Conservation (phyloP, 768 basidiomycete species). For the Calocybe indica region DNA sequence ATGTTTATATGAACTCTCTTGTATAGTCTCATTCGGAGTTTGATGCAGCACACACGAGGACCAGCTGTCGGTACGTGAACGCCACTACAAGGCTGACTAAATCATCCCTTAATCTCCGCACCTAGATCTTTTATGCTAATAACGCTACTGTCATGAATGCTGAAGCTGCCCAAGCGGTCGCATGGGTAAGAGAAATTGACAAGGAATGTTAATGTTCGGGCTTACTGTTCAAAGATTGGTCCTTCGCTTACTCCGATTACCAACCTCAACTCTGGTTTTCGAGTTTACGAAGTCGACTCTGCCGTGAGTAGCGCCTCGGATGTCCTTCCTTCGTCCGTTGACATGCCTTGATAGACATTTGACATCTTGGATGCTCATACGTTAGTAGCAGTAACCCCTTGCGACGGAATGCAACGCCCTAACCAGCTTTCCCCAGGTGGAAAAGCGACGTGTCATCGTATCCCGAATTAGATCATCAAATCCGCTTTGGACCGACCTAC, state of each 20-base stretch:
- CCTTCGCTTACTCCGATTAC: slow-evolving; percentile 67
- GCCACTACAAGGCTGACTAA: neutral
- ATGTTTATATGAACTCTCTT: neutral
- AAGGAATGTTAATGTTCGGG: neutral
- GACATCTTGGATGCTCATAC: slow-evolving; percentile 76
- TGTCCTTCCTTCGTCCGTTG: neutral
- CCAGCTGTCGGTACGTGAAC: slow-evolving; percentile 46
- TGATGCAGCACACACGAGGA: slow-evolving; percentile 55
- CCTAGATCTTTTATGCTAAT: slow-evolving; percentile 65
- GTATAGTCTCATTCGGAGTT: neutral
- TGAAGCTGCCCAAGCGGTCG: slow-evolving; percentile 46
- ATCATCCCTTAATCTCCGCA: neutral
- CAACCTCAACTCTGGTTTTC: slow-evolving; percentile 72
- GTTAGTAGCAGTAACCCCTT: slow-evolving; percentile 29
- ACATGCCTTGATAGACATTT: slow-evolving; percentile 47
- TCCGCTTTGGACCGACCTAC: slow-evolving; percentile 53
- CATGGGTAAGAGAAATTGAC: slow-evolving; percentile 24
- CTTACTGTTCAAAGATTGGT: slow-evolving; percentile 40
- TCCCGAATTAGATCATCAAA: slow-evolving; percentile 52
- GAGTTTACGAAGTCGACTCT: slow-evolving; percentile 68
- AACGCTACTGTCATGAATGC: slow-evolving; percentile 58
- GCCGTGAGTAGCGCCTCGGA: slow-evolving; percentile 34
- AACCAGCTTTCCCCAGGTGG: slow-evolving; percentile 39
- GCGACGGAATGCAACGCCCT: neutral
- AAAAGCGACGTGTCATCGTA: slow-evolving; percentile 55